phyloP scores from a whole-genome alignment of 768 basidiomycete species.

The Phylloporus rhodoxanthus region DNA sequence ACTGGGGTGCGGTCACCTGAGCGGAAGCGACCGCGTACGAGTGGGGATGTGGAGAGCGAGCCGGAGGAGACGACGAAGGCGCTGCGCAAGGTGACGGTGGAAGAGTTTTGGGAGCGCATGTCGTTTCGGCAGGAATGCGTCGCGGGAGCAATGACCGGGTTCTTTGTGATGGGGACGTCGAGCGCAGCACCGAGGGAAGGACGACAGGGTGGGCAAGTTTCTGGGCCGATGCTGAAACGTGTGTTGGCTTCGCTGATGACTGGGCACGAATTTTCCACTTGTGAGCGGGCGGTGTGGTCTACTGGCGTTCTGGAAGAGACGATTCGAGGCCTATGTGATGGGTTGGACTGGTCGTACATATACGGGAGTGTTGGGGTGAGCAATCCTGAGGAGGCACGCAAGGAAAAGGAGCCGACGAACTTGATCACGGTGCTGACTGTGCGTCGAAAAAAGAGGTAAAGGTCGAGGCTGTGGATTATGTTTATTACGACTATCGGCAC shows the following conservation, averaged over 20 bases:
- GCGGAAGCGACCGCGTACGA: conserved; percentile 49
- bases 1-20: conserved; percentile 55
- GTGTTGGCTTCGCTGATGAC: conserved; percentile 63
- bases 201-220: conserved; percentile 56
- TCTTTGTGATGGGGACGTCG: conserved; percentile 67
- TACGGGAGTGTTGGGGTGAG: conserved; percentile 52
- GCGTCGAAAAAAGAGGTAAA: conserved; percentile 46
- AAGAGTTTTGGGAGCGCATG: conserved; percentile 98
- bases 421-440: conserved; percentile 54
- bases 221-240: conserved; percentile 62
- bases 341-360: conserved; percentile 49
- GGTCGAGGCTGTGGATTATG: background rate
- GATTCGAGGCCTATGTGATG: conserved; percentile 65
- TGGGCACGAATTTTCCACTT: conserved; percentile 71
- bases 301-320: conserved; percentile 67
- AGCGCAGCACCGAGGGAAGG: conserved; percentile 30
- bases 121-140: conserved; percentile 93
- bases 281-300: conserved; percentile 56
- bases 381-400: conserved; percentile 37
- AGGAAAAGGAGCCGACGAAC: conserved; percentile 11
- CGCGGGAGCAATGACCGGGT: conserved; percentile 85
- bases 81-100: conserved; percentile 51
- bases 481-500: background rate
- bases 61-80: conserved; percentile 46
- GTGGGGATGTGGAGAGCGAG: conserved; percentile 21